Percentiles rank a stretch among this genome's conserved stretches.
Conservation (phyloP, 768 basidiomycete species). For the Termitomyces bulborhizus region DNA sequence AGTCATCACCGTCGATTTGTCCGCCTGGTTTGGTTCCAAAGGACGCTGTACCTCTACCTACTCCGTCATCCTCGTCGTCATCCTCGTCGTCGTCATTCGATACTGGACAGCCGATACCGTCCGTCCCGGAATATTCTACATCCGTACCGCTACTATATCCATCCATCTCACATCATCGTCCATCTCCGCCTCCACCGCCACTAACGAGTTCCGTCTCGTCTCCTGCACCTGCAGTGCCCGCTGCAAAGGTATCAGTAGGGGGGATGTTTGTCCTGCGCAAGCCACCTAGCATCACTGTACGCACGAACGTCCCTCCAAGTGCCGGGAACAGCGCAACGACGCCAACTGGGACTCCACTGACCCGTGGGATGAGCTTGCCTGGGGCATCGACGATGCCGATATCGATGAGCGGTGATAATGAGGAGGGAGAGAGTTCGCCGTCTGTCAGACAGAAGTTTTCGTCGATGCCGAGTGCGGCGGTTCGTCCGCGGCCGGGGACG, state of each 20-base stretch:
- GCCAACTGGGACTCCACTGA: background rate
- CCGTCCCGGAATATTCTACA: background rate
- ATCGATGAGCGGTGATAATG: background rate
- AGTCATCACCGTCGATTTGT: background rate
- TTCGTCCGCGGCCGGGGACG: conserved; percentile 1
- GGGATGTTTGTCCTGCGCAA: conserved; percentile 14
- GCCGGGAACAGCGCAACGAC: background rate
- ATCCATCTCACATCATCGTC: conserved; percentile 13
- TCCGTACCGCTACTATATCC: background rate
- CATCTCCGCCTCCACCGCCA: background rate
- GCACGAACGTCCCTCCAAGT: conserved; percentile 1
- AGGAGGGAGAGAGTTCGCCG: background rate
- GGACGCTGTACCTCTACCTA: conserved; percentile 5
- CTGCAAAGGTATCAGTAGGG: conserved; percentile 1
- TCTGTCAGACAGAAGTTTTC: background rate
- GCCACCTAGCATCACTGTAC: conserved; percentile 9
- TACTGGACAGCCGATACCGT: background rate
- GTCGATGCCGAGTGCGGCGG: background rate
- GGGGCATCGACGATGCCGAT: background rate
- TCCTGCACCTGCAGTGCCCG: background rate
- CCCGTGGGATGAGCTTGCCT: background rate
- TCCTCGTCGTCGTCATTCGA: background rate
- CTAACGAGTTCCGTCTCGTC: conserved; percentile 6
- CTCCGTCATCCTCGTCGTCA: conserved; percentile 1
- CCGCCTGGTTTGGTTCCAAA: conserved; percentile 11